phyloP scores from a whole-genome alignment of 2,329 filamentous ascomycete genomes.

The Venturia nashicola region DNA sequence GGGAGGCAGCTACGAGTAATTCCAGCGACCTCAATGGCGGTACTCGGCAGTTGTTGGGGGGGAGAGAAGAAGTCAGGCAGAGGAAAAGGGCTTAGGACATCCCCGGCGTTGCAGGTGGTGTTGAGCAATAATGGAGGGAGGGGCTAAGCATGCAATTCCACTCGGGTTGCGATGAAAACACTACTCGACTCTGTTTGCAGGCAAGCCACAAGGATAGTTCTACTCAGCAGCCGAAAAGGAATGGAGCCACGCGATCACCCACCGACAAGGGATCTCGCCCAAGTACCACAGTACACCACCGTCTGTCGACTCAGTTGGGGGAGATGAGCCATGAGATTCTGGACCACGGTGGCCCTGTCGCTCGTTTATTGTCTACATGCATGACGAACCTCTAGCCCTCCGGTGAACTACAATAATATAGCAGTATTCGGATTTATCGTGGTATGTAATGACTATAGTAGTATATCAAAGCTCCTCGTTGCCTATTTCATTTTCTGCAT shows the following conservation, averaged over 20 bases:
- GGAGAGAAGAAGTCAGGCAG: neutral
- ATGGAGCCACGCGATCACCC: conserved; percentile 1
- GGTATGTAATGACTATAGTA: too few relatives aligned
- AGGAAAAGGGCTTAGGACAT: neutral
- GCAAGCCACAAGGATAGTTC: neutral
- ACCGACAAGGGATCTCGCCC: neutral
- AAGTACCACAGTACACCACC: too few relatives aligned
- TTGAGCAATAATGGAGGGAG: neutral
- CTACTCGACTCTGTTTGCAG: neutral
- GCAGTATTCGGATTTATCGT: too few relatives aligned
- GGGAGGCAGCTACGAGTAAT: too few relatives aligned
- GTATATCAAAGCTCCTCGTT: neutral
- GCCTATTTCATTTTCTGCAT: neutral
- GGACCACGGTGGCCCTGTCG: neutral
- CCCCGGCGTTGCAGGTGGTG: neutral
- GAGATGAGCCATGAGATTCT: neutral
- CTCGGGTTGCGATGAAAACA: neutral
- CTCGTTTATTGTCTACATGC: neutral
- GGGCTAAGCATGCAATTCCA: too few relatives aligned
- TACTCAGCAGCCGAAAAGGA: neutral
- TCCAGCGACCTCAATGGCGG: neutral
- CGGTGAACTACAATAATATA: too few relatives aligned
- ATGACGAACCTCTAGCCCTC: neutral
- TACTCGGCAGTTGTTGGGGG: neutral
- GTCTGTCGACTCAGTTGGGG: too few relatives aligned